phyloP scores from a whole-genome alignment of 2,329 filamentous ascomycete genomes.

The Bipolaris victoriae region DNA sequence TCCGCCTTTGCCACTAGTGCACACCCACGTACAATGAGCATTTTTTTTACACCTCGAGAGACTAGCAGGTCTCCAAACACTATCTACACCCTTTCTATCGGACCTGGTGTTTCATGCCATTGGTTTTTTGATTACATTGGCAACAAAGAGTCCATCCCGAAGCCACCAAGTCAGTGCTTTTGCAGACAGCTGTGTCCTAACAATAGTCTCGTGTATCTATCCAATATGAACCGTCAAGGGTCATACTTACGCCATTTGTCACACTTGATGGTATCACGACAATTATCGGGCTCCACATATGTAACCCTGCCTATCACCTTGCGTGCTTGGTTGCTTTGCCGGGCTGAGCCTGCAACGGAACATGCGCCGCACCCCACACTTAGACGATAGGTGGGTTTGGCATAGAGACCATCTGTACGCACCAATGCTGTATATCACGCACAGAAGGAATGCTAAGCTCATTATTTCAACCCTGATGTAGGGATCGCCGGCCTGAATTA shows the following conservation, averaged over 20 bases:
- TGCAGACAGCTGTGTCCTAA: neutral
- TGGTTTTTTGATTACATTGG: neutral
- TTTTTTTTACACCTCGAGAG: neutral
- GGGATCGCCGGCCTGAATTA: conserved; percentile 18
- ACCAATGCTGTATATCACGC: conserved; percentile 7
- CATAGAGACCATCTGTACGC: conserved; percentile 4
- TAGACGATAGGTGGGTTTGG: conserved; percentile 1
- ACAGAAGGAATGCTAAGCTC: neutral
- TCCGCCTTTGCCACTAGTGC: conserved; percentile 1
- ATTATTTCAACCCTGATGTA: conserved; percentile 5
- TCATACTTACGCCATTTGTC: neutral
- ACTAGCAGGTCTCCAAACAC: neutral
- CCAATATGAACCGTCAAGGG: neutral
- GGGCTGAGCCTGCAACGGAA: conserved; percentile 2
- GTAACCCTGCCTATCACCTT: conserved; percentile 1
- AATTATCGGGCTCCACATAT: neutral
- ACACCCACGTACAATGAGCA: neutral
- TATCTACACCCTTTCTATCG: neutral
- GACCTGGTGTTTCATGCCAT: neutral
- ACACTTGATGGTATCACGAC: neutral
- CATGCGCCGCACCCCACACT: conserved; percentile 6
- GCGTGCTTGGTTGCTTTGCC: conserved; percentile 1
- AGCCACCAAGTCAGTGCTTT: neutral
- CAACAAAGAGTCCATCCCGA: neutral
- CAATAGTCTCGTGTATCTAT: neutral